Base-by-base conservation (phyloP, 768 basidiomycete genomes). In the Mycena capillaripes region DNA sequence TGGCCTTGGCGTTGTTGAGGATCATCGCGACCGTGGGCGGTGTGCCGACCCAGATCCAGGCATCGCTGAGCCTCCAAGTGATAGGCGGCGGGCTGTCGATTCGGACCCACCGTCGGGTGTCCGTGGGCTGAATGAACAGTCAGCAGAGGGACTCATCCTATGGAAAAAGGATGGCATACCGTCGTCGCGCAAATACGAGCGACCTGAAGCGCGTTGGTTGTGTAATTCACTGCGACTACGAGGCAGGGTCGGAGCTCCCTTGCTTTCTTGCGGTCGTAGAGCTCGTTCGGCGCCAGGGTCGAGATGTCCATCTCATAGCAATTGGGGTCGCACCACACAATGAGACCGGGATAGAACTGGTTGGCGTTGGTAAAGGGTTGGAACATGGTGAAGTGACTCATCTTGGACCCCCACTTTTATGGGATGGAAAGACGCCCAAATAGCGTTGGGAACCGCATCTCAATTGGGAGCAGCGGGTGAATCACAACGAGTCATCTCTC, bases 31-130 rank as follows among this genome's bases (percentile, higher is more conserved):
- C 53, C n/a, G 66, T 69, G 1, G 66, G 46, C 17, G 71, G 71
- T 10, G 66, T 68, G 4, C 61, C 71, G 14, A 72, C 66, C 71
- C 71, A 72, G 1, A 72, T 50, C 71, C 71, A 72, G 6, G 71
- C 71, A 17, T 68, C 53, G 21, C 19, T 34, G 6, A 66, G 46
- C 46, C 50, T 30, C 71, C 71, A 72, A 0, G 61, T 63, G 7
- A 72, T 56, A 0, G 53, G 4, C 0, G 71, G 71, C 0, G 61
- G 16, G 16, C 40, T 62, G 29, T 72, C 66, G 21, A 68, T 23
- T 0, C 55, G 52, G 3, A 72, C 71, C 71, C 71, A 72, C 25
- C 57, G 52, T 10, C 66, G 59, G 4, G 71, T 72, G n/a, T 72
- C 71, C 3, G 42, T 48, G 11, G 71, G 71, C 71, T 72, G 38